Percentiles rank a stretch among this genome's conserved stretches.
These are phyloP conservation scores for Ilex aquifolium DNA, from an alignment of 257 asterid genomes.

Conservation along the genomic window DNA sequence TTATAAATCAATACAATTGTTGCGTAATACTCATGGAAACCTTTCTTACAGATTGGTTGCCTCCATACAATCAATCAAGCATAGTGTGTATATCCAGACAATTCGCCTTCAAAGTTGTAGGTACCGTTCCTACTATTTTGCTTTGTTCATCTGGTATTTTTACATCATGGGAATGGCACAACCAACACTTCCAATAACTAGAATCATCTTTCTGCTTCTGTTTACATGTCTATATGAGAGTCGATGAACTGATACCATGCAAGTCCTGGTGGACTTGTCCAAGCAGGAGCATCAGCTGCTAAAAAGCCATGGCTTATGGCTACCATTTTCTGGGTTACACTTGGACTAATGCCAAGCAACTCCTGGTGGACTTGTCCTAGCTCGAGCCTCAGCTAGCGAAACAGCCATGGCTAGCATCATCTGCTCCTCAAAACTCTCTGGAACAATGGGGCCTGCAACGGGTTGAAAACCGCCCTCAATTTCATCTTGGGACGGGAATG, in stretches of 20 bases:
- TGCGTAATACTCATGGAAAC: too few species aligned
- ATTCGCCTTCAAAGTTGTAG: too few species aligned
- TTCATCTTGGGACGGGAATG: slow-evolving; percentile 38
- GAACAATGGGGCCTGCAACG: slow-evolving; percentile 38
- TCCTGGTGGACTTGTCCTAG: slow-evolving; percentile 53
- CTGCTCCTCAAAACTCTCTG: slow-evolving; percentile 96
- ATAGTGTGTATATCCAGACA: too few species aligned
- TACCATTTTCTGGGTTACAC: not conserved
- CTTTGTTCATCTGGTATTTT: too few species aligned
- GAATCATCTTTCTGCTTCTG: too few species aligned
- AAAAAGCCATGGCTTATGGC: slow-evolving; percentile 63
- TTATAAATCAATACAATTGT: too few species aligned
- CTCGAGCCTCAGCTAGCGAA: slow-evolving; percentile 85
- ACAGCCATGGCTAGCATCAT: slow-evolving; percentile 78
- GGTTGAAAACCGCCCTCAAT: slow-evolving; percentile 32
- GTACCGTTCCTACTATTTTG: too few species aligned
- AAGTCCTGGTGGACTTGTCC: slow-evolving; percentile 57
- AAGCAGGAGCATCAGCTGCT: slow-evolving; percentile 76
- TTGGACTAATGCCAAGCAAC: slow-evolving; percentile 56
- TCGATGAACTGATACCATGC: slow-evolving; percentile 46
- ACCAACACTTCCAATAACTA: too few species aligned
- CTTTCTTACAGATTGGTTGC: too few species aligned
- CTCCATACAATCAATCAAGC: too few species aligned
- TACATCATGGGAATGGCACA: too few species aligned
- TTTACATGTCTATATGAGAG: too few species aligned